Base-by-base conservation (phyloP, 495 filamentous ascomycete species). In the Evernia prunastri region DNA sequence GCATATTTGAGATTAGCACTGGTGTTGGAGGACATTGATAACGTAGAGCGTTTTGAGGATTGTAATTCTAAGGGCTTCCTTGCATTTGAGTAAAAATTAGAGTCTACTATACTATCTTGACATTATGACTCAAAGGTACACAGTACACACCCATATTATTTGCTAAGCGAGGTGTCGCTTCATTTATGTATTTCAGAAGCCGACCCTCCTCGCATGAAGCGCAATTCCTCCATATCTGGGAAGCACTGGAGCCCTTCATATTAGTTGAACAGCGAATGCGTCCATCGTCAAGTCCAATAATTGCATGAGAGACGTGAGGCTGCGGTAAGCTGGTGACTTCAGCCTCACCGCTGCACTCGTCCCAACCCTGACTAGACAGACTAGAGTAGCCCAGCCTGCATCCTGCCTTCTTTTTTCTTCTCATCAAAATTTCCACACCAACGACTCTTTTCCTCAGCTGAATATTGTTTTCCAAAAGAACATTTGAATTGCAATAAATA, bases 1-100 rank as follows among this genome's bases (percentile, higher is more conserved):
- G 25, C 27, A 31, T 53, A 27, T 53, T 2, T 54, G 13, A 31
- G 29, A 33, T 54, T 31, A 54, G 51, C 51, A 20, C 6, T 54
- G 51, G 51, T 33, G 51, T 54, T 54, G 51, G 51, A 54, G 51
- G 51, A 54, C 27, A 54, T 54, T 54, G 29, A 31, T 54, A n/a
- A 18, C 6, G 15, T 31, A 12, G 29, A 17, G 25, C 12, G 12
- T 5, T 51, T 27, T 23, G 25, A 15, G 17, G 13, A 7, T 33
- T 54, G 27, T 33, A 4, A 54, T 7, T 3, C 3, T 6, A 54
- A 20, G 7, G 18, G 29, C 51, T 54, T 33, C 20, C 15, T 54
- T 35, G 17, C 13, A 53, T 5, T 17, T 15, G 29, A 23, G 45
- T 27, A 49, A n/a, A 25, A n/a, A 25, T 27, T 27, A 15, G 7